Percentiles rank a stretch among this genome's conserved stretches.
Conservation (phyloP, 129 eudicot species). For the Smallanthus sonchifolius region DNA sequence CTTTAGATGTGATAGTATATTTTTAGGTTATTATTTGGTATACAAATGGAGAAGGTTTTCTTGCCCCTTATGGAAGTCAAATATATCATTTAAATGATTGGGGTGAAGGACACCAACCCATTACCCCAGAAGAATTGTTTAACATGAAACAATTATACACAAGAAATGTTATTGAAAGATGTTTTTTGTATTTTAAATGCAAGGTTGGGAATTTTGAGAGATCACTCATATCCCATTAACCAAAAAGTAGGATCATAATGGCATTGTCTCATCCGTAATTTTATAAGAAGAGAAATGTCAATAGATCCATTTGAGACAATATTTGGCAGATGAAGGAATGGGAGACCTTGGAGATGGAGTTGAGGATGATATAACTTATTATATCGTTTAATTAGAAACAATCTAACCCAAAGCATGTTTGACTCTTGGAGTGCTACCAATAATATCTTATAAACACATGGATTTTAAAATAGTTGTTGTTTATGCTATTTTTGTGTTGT, state of each 20-base stretch:
- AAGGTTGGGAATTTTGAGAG: background rate
- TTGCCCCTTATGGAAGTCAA: background rate
- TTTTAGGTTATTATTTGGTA: background rate
- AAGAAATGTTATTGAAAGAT: background rate
- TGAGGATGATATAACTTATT: background rate
- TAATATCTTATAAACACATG: too few relatives aligned
- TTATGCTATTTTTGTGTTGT: background rate
- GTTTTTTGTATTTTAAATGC: background rate
- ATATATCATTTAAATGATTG: background rate
- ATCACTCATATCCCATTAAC: background rate
- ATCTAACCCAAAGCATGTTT: background rate
- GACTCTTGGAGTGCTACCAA: background rate
- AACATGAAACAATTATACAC: background rate
- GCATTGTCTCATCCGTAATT: background rate
- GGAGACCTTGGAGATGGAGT: background rate
- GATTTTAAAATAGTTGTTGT: too few relatives aligned
- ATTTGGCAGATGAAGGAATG: too few relatives aligned
- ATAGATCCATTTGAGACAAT: too few relatives aligned
- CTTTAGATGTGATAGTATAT: background rate
- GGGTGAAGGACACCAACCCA: background rate
- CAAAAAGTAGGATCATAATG: background rate
- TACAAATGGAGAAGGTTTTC: background rate
- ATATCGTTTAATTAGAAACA: too few relatives aligned
- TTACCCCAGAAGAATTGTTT: background rate
- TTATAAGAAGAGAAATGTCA: too few relatives aligned